A percentile compares a stretch with the other conserved stretches of the same genome.
Evolutionary conservation across 2,329 filamentous ascomycete species (phyloP).

Genomic region (Pseudocercospora fuligena): DNA sequence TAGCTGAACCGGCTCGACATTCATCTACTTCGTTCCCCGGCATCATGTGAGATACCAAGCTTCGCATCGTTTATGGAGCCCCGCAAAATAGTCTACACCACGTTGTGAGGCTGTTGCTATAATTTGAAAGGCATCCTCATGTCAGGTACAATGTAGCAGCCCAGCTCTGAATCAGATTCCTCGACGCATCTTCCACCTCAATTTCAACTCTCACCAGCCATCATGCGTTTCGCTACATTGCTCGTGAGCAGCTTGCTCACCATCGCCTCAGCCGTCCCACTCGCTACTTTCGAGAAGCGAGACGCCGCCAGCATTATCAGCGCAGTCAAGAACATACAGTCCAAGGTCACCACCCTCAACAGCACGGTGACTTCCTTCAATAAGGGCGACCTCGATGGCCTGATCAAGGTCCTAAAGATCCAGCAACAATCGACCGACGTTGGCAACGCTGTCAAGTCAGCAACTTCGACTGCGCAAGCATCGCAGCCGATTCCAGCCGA

Average conservation of each 20-base stretch:
- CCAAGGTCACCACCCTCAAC: slow-evolving; percentile 25
- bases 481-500: slow-evolving; percentile 15
- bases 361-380: slow-evolving; percentile 25
- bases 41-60: slow-evolving; percentile 5
- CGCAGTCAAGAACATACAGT: slow-evolving; percentile 22
- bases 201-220: not conserved
- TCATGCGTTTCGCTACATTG: slow-evolving; percentile 13
- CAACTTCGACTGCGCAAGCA: slow-evolving; percentile 16
- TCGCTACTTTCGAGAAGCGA: slow-evolving; percentile 21
- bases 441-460: slow-evolving; percentile 19
- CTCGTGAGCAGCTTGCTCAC: slow-evolving; percentile 18
- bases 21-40: not conserved
- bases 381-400: slow-evolving; percentile 20
- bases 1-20: slow-evolving; percentile 3
- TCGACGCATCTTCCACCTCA: not conserved
- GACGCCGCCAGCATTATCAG: slow-evolving; percentile 22
- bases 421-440: slow-evolving; percentile 18
- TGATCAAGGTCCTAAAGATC: slow-evolving; percentile 26
- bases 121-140: not conserved
- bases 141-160: not conserved
- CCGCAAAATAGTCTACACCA: slow-evolving; percentile 4
- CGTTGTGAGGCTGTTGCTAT: not conserved
- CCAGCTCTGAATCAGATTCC: not conserved
- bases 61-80: slow-evolving; percentile 1
- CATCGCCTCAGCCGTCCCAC: slow-evolving; percentile 16